Conservation (phyloP, 208 protist species). For the Acanthamoeba pearcei region DNA sequence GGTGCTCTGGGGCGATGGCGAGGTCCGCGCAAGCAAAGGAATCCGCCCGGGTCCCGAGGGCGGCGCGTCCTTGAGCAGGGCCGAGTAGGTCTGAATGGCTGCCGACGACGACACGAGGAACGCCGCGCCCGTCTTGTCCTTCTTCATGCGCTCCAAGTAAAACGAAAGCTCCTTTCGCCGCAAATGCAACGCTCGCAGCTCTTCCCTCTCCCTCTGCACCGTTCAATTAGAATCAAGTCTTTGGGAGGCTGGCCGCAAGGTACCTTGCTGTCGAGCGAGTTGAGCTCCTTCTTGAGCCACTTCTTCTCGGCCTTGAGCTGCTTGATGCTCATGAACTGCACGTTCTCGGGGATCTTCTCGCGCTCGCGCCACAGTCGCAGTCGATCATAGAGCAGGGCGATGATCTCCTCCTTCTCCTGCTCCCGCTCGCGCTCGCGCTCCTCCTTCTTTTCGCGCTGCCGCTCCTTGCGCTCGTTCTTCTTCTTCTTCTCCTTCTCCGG, state of each 20-base stretch:
- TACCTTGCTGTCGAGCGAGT: conserved; percentile 43
- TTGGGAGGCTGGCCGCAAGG: not conserved
- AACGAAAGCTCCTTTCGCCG: not conserved
- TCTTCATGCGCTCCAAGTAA: not conserved
- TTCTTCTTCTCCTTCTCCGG: conserved; percentile 43
- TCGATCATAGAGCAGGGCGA: conserved; percentile 34
- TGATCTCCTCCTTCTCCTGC: conserved; percentile 24
- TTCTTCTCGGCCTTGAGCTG: conserved; percentile 48
- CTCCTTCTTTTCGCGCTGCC: conserved; percentile 31
- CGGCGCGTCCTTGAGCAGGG: not conserved
- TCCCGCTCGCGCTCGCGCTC: not conserved
- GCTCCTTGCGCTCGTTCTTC: not conserved
- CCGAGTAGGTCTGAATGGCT: not conserved
- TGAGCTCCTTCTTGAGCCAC: conserved; percentile 54
- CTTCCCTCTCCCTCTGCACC: not conserved
- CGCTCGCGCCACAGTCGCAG: conserved; percentile 12
- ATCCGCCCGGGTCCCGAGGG: not conserved
- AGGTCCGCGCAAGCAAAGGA: not conserved
- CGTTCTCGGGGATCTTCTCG: conserved; percentile 23
- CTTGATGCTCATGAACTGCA: conserved; percentile 29
- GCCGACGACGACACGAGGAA: conserved; percentile 6
- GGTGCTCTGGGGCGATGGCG: too few species aligned
- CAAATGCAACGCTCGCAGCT: conserved; percentile 14
- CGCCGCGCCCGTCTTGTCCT: not conserved
- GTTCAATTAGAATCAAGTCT: not conserved